Evolutionary conservation across 176 grass and related monocot genomes (phyloP).

Genomic region (Hyparrhenia diplandra): DNA sequence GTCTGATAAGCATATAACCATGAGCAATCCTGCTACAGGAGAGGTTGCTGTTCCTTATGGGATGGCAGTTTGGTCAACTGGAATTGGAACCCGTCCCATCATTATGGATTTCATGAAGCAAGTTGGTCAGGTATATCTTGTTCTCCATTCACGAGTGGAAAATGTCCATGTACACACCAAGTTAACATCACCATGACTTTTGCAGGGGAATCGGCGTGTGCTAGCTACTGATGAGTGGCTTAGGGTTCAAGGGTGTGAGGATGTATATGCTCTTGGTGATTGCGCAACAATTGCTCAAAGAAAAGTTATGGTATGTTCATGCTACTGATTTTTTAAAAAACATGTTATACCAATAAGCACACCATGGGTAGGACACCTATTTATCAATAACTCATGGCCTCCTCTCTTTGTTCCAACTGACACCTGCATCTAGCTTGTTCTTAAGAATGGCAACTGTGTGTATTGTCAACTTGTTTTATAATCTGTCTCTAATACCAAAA

Average conservation of each 20-base stretch:
- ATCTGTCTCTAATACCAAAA: background rate
- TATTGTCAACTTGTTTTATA: background rate
- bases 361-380: background rate
- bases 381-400: background rate
- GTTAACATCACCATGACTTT: background rate
- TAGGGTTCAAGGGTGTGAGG: conserved; percentile 55
- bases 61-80: conserved; percentile 93
- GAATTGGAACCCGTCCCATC: conserved; percentile 76
- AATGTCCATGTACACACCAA: background rate
- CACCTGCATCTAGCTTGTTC: background rate
- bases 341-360: background rate
- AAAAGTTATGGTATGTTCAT: conserved; percentile 68
- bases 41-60: conserved; percentile 78
- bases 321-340: background rate
- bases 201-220: conserved; percentile 50
- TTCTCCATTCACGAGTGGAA: background rate
- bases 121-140: conserved; percentile 71
- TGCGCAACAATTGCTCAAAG: conserved; percentile 76
- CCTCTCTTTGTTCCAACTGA: background rate
- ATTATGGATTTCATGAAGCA: conserved; percentile 89
- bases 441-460: background rate
- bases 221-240: conserved; percentile 84
- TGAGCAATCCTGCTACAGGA: conserved; percentile 54
- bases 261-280: conserved; percentile 73
- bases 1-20: conserved; percentile 78